Evolutionary conservation across 2,329 filamentous ascomycete species (phyloP).

Genomic region (Cladophialophora yegresii): DNA sequence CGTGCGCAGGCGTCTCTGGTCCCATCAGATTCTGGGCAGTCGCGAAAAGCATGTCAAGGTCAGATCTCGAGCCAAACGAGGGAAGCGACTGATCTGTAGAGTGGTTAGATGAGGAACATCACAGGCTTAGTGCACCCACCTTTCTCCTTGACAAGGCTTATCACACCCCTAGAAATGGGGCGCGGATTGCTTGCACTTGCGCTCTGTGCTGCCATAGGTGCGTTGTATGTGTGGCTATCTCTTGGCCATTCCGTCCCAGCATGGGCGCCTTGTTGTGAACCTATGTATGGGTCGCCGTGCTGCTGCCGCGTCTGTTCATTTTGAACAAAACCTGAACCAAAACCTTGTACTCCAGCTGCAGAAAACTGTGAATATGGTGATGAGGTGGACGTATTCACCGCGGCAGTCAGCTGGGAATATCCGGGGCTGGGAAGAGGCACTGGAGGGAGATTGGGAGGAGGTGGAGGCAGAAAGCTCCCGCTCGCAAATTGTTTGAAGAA

Average conservation of each 20-base stretch:
- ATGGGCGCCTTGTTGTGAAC: constrained; percentile 7
- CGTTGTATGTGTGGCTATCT: constrained; percentile 15
- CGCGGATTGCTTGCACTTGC: constrained; percentile 12
- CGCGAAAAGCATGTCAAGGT: constrained; percentile 30
- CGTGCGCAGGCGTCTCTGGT: neutral
- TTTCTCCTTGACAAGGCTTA: constrained; percentile 13
- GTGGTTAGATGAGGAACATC: constrained; percentile 12
- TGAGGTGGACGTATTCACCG: constrained; percentile 19
- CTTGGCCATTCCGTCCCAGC: constrained; percentile 12
- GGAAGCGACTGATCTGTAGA: constrained; percentile 26
- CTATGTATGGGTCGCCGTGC: constrained; percentile 10
- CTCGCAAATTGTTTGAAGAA: constrained; percentile 35
- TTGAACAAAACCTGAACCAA: constrained; percentile 14
- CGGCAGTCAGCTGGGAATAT: constrained; percentile 29
- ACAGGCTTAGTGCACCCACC: constrained; percentile 11
- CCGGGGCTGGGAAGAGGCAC: constrained; percentile 27
- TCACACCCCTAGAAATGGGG: constrained; percentile 1
- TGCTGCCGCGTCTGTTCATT: constrained; percentile 20
- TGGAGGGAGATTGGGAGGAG: constrained; percentile 29
- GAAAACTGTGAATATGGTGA: constrained; percentile 28
- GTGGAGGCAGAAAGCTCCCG: constrained; percentile 29
- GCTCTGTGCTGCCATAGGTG: constrained; percentile 4
- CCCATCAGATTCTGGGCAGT: constrained; percentile 19
- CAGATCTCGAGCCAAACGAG: constrained; percentile 31
- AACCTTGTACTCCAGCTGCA: constrained; percentile 8